A percentile compares a stretch with the other conserved stretches of the same genome.
Conservation (phyloP, 441 rosid genomes). For the Mallotus japonicus region DNA sequence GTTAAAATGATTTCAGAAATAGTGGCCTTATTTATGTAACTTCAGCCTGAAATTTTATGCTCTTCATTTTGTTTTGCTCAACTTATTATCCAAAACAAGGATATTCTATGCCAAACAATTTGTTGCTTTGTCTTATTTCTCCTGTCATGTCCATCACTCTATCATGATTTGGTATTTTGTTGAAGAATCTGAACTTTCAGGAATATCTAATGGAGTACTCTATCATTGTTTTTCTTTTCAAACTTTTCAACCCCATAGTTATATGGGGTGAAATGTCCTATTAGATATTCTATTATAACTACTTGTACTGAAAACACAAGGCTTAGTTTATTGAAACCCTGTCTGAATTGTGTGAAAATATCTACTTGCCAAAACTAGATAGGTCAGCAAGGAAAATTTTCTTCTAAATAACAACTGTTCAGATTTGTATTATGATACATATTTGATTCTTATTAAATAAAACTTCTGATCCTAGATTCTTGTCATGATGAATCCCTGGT, state of each 20-base stretch:
- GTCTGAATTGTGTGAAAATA: background rate
- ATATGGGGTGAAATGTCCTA: background rate
- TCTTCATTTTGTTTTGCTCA: background rate
- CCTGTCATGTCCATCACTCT: background rate
- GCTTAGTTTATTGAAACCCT: background rate
- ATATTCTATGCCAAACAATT: background rate
- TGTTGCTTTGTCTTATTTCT: background rate
- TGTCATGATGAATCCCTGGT: background rate
- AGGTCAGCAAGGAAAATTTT: background rate
- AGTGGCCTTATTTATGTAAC: background rate
- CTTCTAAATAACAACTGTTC: background rate
- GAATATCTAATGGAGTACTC: background rate
- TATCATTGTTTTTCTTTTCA: background rate
- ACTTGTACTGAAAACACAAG: background rate
- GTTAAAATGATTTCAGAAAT: conserved; percentile 5
- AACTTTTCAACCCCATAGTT: background rate
- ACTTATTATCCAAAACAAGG: background rate
- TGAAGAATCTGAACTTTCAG: conserved; percentile 7
- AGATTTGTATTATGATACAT: background rate
- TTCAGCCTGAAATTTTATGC: background rate
- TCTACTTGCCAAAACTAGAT: background rate
- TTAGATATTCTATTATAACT: background rate
- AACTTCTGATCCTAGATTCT: background rate
- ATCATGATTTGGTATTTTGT: conserved; percentile 7
- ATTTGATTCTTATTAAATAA: background rate